phyloP scores from a whole-genome alignment of 768 basidiomycete species.

The Lactarius quietus region DNA sequence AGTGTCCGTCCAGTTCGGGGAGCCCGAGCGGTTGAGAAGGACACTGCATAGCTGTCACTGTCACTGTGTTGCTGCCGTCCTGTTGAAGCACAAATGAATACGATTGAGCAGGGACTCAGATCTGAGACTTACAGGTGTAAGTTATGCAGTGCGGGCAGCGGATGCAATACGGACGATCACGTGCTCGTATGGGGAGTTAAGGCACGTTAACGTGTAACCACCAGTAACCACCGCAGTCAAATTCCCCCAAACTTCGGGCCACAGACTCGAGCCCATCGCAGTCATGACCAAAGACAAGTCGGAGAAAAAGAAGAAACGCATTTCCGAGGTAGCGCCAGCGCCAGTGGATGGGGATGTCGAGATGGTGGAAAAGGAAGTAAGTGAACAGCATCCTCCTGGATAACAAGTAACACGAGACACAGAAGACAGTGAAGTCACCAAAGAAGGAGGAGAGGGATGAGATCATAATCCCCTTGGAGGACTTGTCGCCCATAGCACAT shows the following conservation, averaged over 20 bases:
- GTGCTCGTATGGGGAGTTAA: too few relatives aligned
- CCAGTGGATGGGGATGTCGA: constrained; percentile 54
- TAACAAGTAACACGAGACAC: constrained; percentile 9
- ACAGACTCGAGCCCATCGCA: not conserved
- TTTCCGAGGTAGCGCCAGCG: constrained; percentile 27
- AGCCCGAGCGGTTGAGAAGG: not conserved
- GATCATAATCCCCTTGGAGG: constrained; percentile 65
- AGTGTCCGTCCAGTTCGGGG: not conserved
- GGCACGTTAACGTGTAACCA: too few relatives aligned
- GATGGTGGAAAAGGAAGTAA: constrained; percentile 39
- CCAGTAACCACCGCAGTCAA: too few relatives aligned
- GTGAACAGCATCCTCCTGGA: constrained; percentile 27
- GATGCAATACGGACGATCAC: too few relatives aligned
- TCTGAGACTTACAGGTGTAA: too few relatives aligned
- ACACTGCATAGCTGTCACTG: not conserved
- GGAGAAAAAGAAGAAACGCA: constrained; percentile 63
- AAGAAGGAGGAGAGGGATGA: constrained; percentile 60
- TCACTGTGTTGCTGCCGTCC: too few relatives aligned
- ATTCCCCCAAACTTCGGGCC: too few relatives aligned
- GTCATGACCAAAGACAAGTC: constrained; percentile 69
- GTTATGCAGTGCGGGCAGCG: too few relatives aligned
- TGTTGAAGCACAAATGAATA: not conserved
- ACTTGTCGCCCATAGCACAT: constrained; percentile 90
- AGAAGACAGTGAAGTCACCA: constrained; percentile 20
- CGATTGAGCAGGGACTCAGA: not conserved